phyloP scores from a whole-genome alignment of 2,329 filamentous ascomycete genomes.

The Zasmidium cellare region DNA sequence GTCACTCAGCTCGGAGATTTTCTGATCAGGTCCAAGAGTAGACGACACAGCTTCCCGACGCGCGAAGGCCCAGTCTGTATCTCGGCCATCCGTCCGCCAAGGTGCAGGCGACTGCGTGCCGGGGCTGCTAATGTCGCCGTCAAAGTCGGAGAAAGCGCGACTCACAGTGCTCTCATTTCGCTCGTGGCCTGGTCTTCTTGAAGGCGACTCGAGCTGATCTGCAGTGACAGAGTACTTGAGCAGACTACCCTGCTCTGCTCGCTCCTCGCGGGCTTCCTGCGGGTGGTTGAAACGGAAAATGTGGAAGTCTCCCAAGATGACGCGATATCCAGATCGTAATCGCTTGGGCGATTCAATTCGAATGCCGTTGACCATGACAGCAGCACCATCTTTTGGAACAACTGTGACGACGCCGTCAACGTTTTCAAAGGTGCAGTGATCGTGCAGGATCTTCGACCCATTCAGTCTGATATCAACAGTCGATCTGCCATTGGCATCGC shows the following conservation, averaged over 20 bases:
- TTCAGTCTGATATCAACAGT: constrained; percentile 90
- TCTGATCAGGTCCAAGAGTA: constrained; percentile 86
- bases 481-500: constrained; percentile 11
- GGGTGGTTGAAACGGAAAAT: constrained; percentile 99
- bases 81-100: constrained; percentile 58
- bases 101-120: constrained; percentile 78
- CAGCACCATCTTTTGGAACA: constrained; percentile 84
- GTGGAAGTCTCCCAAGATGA: constrained; percentile 96
- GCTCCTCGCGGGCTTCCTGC: constrained; percentile 88
- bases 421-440: constrained; percentile 95
- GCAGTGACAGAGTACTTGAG: constrained; percentile 77
- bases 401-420: constrained; percentile 90
- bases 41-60: constrained; percentile 89
- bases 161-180: constrained; percentile 66
- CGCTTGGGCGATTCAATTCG: constrained; percentile 83
- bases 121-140: constrained; percentile 68
- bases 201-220: constrained; percentile 64
- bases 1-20: constrained; percentile 84
- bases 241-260: constrained; percentile 73
- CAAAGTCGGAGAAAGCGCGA: constrained; percentile 74
- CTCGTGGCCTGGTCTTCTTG: constrained; percentile 68
- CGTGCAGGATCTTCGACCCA: constrained; percentile 84
- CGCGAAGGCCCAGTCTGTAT: constrained; percentile 94
- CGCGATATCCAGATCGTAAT: constrained; percentile 86
- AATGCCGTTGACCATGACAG: constrained; percentile 96